phyloP scores from a whole-genome alignment of 2,329 filamentous ascomycete species.

The Coniochaeta prunicola region DNA sequence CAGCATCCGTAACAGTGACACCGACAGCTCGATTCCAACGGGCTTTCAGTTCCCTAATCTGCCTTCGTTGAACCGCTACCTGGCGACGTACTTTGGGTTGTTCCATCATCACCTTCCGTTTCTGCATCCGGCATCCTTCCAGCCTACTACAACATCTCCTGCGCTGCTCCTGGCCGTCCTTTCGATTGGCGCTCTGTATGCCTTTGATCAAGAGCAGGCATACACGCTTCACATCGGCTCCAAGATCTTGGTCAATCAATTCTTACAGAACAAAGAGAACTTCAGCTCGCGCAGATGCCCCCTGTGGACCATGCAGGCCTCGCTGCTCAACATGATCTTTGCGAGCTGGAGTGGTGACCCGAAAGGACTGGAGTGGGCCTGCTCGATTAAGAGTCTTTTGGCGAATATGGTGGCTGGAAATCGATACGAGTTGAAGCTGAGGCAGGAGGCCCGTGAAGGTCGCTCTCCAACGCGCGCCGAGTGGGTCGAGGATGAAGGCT shows the following conservation, averaged over 20 bases:
- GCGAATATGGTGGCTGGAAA: conserved; percentile 99
- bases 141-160: conserved; percentile 70
- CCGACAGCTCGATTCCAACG: conserved; percentile 74
- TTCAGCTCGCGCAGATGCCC: conserved; percentile 97
- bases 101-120: conserved; percentile 98
- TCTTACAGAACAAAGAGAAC: conserved; percentile 95
- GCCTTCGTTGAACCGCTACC: conserved; percentile 77
- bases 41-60: conserved; percentile 83
- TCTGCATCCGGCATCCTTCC: conserved; percentile 86
- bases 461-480: conserved; percentile 71
- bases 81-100: conserved; percentile 92
- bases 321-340: conserved; percentile 96
- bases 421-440: conserved; percentile 89
- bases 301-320: conserved; percentile 97
- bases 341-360: conserved; percentile 98
- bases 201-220: conserved; percentile 93
- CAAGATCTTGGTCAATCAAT: conserved; percentile 94
- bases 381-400: conserved; percentile 95
- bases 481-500: conserved; percentile 96
- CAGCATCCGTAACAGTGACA: conserved; percentile 75
- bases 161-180: conserved; percentile 82
- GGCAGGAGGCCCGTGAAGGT: conserved; percentile 77
- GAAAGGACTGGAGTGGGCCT: conserved; percentile 92
- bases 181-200: conserved; percentile 92
- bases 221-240: conserved; percentile 97